Conservation (phyloP, 2,329 filamentous ascomycete genomes). For the Pestalotiopsis fici region DNA sequence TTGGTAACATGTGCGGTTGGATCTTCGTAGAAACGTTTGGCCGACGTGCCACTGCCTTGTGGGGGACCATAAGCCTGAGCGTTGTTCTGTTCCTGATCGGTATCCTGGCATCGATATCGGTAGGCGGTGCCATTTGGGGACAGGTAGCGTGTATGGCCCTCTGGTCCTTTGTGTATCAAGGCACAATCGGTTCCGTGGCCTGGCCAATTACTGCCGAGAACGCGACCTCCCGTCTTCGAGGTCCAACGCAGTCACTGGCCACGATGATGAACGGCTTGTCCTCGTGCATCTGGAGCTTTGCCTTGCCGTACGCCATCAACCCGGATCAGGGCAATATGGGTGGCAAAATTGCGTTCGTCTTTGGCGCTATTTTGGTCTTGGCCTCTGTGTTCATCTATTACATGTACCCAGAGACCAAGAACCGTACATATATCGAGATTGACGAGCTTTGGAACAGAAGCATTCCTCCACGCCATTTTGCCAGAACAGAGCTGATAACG, state of each 20-base stretch:
- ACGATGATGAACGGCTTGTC: conserved; percentile 15
- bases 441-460: conserved; percentile 18
- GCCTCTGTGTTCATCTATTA: conserved; percentile 20
- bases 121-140: conserved; percentile 12
- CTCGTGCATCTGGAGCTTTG: conserved; percentile 16
- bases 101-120: conserved; percentile 24
- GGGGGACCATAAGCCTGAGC: conserved; percentile 19
- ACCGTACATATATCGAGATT: conserved; percentile 22
- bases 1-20: conserved; percentile 33
- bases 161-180: conserved; percentile 31
- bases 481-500: conserved; percentile 2
- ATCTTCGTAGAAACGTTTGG: conserved; percentile 30
- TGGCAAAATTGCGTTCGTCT: conserved; percentile 24
- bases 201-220: conserved; percentile 20
- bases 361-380: conserved; percentile 16
- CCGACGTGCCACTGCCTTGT: conserved; percentile 26
- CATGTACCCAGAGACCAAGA: conserved; percentile 19
- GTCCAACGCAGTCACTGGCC: conserved; percentile 14
- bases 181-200: conserved; percentile 35
- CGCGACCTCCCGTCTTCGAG: conserved; percentile 13
- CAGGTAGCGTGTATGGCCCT: conserved; percentile 27
- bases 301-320: conserved; percentile 17
- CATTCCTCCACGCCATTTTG: conserved; percentile 5
- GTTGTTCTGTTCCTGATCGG: conserved; percentile 30
- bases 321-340: conserved; percentile 14